Conservation (phyloP, 768 basidiomycete genomes). For the Trametes cubensis region DNA sequence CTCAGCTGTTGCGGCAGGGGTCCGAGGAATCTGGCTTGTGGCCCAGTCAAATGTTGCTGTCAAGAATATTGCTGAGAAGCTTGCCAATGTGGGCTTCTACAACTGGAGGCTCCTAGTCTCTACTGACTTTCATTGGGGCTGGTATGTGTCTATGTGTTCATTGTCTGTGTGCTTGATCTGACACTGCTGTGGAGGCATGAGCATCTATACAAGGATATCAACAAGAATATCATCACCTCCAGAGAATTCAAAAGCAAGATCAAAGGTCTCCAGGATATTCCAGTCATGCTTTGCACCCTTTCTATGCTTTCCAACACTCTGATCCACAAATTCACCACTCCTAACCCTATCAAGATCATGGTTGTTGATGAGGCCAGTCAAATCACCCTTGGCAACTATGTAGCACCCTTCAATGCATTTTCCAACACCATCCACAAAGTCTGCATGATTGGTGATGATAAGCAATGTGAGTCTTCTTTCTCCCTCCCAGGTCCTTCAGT, state of each 20-base stretch:
- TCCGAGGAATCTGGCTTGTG: conserved; percentile 70
- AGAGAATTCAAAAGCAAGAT: conserved; percentile 34
- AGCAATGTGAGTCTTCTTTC: conserved; percentile 39
- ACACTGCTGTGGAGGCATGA: conserved; percentile 65
- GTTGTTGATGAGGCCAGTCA: conserved; percentile 42
- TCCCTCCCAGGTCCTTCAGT: neutral
- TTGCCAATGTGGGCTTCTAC: conserved; percentile 53
- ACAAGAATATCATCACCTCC: conserved; percentile 55
- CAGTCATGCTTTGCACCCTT: conserved; percentile 75
- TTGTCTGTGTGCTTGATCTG: conserved; percentile 15
- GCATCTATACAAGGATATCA: conserved; percentile 62
- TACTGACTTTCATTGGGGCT: conserved; percentile 62
- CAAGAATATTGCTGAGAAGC: conserved; percentile 86
- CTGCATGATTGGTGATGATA: conserved; percentile 47
- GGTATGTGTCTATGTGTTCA: conserved; percentile 46
- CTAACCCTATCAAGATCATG: conserved; percentile 34
- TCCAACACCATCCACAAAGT: conserved; percentile 38
- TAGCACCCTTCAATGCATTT: conserved; percentile 28
- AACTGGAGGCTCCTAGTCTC: conserved; percentile 76
- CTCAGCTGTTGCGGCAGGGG: conserved; percentile 31
- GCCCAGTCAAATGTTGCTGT: conserved; percentile 89
- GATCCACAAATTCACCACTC: conserved; percentile 28
- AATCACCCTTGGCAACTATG: conserved; percentile 36
- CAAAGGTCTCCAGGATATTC: conserved; percentile 40
- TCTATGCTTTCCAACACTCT: conserved; percentile 64